Percentiles rank a stretch among this genome's conserved stretches.
Evolutionary conservation across 495 filamentous ascomycete genomes (phyloP).

Genomic region (Acidiella bohemica): DNA sequence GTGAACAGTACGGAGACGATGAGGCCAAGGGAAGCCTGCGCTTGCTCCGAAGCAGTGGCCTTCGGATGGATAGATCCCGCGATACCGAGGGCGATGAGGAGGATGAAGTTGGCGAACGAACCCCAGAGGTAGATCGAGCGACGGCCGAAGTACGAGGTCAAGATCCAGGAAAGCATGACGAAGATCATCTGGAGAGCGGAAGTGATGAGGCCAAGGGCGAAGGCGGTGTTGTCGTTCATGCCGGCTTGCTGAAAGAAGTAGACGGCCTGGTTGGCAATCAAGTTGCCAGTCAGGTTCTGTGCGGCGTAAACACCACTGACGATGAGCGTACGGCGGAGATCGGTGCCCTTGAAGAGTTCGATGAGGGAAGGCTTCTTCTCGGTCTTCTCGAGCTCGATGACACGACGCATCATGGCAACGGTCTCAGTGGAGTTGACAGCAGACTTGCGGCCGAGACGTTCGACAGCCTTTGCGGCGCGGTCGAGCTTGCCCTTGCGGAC

Average conservation of each 20-base stretch:
- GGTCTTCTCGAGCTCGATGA: conserved; percentile 57
- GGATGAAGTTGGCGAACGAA: conserved; percentile 32
- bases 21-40: conserved; percentile 41
- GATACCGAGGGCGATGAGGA: conserved; percentile 36
- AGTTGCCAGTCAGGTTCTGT: conserved; percentile 24
- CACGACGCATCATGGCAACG: conserved; percentile 75
- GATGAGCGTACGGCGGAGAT: conserved; percentile 53
- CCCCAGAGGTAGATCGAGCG: conserved; percentile 43
- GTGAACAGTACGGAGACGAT: conserved; percentile 44
- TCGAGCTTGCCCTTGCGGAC: conserved; percentile 38
- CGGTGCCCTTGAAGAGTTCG: conserved; percentile 64
- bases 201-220: conserved; percentile 41
- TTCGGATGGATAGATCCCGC: conserved; percentile 30
- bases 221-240: conserved; percentile 36
- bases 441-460: conserved; percentile 37
- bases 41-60: conserved; percentile 28
- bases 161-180: conserved; percentile 42
- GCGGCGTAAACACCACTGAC: conserved; percentile 22
- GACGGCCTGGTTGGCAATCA: conserved; percentile 27
- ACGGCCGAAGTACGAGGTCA: conserved; percentile 38
- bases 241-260: conserved; percentile 36
- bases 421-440: conserved; percentile 62
- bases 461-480: conserved; percentile 53
- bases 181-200: conserved; percentile 38
- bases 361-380: conserved; percentile 54